Base-by-base conservation (phyloP, 768 basidiomycete species). In the Boletales sp. region DNA sequence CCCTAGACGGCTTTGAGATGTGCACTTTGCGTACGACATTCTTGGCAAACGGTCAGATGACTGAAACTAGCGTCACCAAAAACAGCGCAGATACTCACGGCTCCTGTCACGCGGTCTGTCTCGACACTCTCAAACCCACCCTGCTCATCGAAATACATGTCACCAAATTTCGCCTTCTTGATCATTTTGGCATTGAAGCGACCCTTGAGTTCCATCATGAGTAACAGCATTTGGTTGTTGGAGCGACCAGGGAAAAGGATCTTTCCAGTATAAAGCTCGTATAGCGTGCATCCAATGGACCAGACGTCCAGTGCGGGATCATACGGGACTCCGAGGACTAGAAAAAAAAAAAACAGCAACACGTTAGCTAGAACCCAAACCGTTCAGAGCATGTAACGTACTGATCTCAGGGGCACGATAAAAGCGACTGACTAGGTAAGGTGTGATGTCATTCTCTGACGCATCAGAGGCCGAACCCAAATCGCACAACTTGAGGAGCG, bases 381-480 rank as follows among this genome's bases (percentile, higher is more conserved):
- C 17, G 43, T 35, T 36, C 35, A 36, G 18, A 34, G 28, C 18
- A 56, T 21, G 21, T 21, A 21, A 76, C 81, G 65, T 62, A 97
- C 95, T 99, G 64, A 98, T 98, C 73, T 99, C 96, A 2, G 96
- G 96, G 2, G 95, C 95, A 39, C 96, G 90, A 66, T 99, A 98
- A 71, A 98, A 99, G 41, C 96, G 78, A 58, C 90, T 93, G 52
- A 97, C 96, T 48, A 99, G 84, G 69, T 99, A 98, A 10, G 96
- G 96, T 8, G 96, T 97, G 59, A 98, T 94, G 32, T 96, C 96
- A 67, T 92, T 93, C 69, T 97, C 95, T 8, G 86, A 86, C 2
- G 86, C 87, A 67, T 98, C 95, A 8, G 90, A 89, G 2, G 96
- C 96, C 2, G 93, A 95, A n/a, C 96, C 96, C 31, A 99, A 73